These are phyloP conservation scores for Zasmidium angulare DNA, from an alignment of 2,329 filamentous ascomycete genomes.

Conservation along the genomic window DNA sequence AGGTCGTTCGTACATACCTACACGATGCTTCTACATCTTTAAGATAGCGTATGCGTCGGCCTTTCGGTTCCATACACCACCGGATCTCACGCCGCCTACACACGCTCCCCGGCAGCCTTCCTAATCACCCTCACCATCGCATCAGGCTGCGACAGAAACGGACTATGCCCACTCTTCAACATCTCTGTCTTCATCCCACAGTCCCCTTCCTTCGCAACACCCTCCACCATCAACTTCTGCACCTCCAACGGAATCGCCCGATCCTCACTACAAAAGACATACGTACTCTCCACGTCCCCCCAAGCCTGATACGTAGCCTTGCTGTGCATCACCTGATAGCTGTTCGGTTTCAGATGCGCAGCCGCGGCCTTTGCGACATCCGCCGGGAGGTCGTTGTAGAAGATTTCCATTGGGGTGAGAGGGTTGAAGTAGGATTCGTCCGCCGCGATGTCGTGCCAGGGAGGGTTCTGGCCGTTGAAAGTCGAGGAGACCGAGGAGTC, in stretches of 20 bases:
- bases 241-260: not conserved
- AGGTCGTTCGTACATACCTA: too few species aligned
- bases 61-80: too few species aligned
- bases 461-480: not conserved
- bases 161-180: not conserved
- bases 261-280: not conserved
- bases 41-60: too few species aligned
- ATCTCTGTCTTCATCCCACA: not conserved
- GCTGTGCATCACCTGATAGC: too few species aligned
- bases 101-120: constrained; percentile 1
- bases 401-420: not conserved
- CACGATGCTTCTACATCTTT: too few species aligned
- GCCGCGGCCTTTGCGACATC: not conserved
- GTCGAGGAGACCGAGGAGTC: not conserved
- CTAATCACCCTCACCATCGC: not conserved
- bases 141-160: not conserved
- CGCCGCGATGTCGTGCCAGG: not conserved
- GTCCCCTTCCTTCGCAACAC: not conserved
- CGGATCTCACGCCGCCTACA: too few species aligned
- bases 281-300: not conserved
- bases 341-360: not conserved
- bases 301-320: too few species aligned
- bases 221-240: constrained; percentile 3
- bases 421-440: not conserved
- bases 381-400: not conserved